Conservation (phyloP, 805 yeast genomes). For the Sugiyamaella chiloensis region DNA sequence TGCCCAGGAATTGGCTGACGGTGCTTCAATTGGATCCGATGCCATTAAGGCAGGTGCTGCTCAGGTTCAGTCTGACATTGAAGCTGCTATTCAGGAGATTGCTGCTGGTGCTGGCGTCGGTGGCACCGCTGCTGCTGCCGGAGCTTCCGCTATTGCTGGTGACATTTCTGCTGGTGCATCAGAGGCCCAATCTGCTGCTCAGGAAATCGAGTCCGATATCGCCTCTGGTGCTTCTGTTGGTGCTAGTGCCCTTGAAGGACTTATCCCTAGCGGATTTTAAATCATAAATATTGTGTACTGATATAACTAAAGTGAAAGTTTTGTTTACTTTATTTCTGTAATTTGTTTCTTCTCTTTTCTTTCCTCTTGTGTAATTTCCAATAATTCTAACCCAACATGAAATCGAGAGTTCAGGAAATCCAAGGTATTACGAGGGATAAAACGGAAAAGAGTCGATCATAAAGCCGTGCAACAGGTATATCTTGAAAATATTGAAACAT, state of each 20-base stretch:
- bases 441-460: no score
- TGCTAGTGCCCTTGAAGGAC: background rate
- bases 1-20: slow-evolving; percentile 1
- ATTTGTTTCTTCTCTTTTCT: no score
- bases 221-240: background rate
- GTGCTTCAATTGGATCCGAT: slow-evolving; percentile 1
- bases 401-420: no score
- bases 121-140: background rate
- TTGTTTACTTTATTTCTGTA: no score
- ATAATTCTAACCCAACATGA: no score
- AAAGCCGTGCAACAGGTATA: no score
- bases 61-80: slow-evolving; percentile 3
- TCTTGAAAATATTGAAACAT: no score
- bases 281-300: background rate
- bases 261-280: background rate
- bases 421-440: no score
- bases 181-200: background rate
- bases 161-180: slow-evolving; percentile 2
- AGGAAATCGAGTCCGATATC: background rate
- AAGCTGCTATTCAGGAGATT: slow-evolving; percentile 2
- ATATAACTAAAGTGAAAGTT: no score
- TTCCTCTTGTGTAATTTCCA: no score
- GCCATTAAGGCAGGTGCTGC: slow-evolving; percentile 2
- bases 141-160: background rate
- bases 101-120: background rate